A percentile compares a stretch with the other conserved stretches of the same genome.
phyloP scores from a whole-genome alignment of 2,329 filamentous ascomycete species.

The Pseudopyrenochaeta lycopersici region DNA sequence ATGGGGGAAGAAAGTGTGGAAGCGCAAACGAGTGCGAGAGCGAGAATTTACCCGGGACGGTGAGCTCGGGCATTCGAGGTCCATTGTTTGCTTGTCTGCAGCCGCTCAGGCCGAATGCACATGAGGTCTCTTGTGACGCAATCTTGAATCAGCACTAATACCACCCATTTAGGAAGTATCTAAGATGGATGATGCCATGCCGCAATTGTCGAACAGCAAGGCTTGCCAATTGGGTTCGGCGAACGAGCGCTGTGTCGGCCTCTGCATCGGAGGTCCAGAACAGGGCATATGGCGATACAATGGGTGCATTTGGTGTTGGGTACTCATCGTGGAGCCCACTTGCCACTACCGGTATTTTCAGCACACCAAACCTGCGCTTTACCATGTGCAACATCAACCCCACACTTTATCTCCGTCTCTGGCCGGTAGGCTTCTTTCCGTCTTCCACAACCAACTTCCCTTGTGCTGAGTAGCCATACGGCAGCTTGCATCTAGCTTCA shows the following conservation, averaged over 20 bases:
- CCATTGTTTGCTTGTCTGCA: conserved; percentile 1
- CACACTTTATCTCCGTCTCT: too few species aligned
- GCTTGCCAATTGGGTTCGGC: too few species aligned
- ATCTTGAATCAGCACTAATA: conserved; percentile 10
- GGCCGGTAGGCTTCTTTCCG: conserved; percentile 8
- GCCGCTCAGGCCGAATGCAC: neutral
- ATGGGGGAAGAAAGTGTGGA: neutral
- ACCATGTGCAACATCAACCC: too few species aligned
- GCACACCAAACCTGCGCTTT: too few species aligned
- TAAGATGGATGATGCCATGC: too few species aligned
- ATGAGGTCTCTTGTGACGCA: neutral
- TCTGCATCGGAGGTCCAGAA: too few species aligned
- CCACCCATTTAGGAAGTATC: conserved; percentile 1
- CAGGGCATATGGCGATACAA: too few species aligned
- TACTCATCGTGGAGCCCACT: too few species aligned
- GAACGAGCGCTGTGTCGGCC: too few species aligned
- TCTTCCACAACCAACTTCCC: neutral
- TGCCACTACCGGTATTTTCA: too few species aligned
- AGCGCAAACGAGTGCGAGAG: neutral
- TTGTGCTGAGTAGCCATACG: neutral
- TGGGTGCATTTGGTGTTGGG: too few species aligned
- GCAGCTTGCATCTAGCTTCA: neutral
- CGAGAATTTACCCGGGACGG: conserved; percentile 3
- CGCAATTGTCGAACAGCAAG: too few species aligned
- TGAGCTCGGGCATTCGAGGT: neutral